Evolutionary conservation across 1,284 basidiomycete genomes (phyloP).

Genomic region (Rhodofomes roseus): DNA sequence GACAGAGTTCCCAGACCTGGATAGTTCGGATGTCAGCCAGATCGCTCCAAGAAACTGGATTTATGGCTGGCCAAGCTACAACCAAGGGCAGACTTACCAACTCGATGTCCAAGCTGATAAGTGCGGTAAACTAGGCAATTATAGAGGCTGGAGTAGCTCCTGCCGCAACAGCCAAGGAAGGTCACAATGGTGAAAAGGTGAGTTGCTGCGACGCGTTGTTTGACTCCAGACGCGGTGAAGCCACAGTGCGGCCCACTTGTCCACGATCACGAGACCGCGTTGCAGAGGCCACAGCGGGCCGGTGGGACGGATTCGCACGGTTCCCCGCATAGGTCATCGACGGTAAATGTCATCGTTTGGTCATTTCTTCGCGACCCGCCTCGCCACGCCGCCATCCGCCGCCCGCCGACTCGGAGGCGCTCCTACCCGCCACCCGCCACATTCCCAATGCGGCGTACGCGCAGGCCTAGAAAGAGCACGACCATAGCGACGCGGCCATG

Average conservation of each 20-base stretch:
- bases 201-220: too few species aligned
- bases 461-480: background rate
- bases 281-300: background rate
- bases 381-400: background rate
- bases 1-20: too few species aligned
- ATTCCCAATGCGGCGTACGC: background rate
- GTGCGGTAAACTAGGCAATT: too few species aligned
- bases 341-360: too few species aligned
- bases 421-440: background rate
- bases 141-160: too few species aligned
- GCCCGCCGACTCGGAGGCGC: background rate
- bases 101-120: too few species aligned
- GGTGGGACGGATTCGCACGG: constrained; percentile 2
- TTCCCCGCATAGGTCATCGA: constrained; percentile 13
- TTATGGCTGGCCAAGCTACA: too few species aligned
- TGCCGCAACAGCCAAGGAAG: too few species aligned
- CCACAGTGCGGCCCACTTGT: background rate
- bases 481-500: background rate
- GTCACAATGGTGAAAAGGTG: too few species aligned
- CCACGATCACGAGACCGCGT: background rate
- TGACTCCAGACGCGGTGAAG: background rate
- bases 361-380: background rate
- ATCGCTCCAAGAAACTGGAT: too few species aligned
- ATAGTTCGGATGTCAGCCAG: background rate
- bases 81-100: too few species aligned